Evolutionary conservation across 208 protist genomes (phyloP), one percentile per base, ranked within the genome.

Genomic region (Leishmania lainsoni): DNA sequence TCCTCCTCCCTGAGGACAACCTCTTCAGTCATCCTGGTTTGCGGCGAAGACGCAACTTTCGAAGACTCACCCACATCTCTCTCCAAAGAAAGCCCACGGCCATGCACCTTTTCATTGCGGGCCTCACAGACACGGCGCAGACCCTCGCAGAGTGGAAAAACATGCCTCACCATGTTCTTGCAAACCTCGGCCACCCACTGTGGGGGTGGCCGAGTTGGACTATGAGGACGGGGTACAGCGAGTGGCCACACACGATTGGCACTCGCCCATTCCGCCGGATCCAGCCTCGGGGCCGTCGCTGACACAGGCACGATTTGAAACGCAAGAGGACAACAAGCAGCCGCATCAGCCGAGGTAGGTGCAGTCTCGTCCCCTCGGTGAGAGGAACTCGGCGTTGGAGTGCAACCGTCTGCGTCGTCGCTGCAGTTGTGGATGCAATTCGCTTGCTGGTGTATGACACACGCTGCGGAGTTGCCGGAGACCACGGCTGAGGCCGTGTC

Each of bases 191-290:
- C 66, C 1, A 84, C 63, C 29, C 88, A 69, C 9, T 59, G 61
- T 0, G 59, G 22, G 2, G 86, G 80, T 5, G 90, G 84, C n/a
- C 26, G 54, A 22, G 61, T 54, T 0, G 63, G 71, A 20, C 75
- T 78, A 48, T 77, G 87, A 54, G 94, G 94, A 69, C 91, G 90
- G 12, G 94, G 94, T 6, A 89, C 69, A 6, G 93, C 83, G 54
- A 97, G 80, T 0, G 94, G 94, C 93, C 94, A 97, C 32, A 93
- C 45, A 0, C 39, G 69, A 59, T 92, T 94, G 68, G 90, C 93
- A 29, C 81, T 76, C 51, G 49, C 58, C 92, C 92, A 97, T 61
- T 86, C 79, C 16, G 78, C 85, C 3, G 90, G 89, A 12, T 84
- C 84, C 71, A 83, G 85, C 22, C 89, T 90, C 9, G 91, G 92